These are phyloP conservation scores for Yamadazyma songkhlaensis DNA, from an alignment of 1,139 yeast genomes.

Conservation along the genomic window DNA sequence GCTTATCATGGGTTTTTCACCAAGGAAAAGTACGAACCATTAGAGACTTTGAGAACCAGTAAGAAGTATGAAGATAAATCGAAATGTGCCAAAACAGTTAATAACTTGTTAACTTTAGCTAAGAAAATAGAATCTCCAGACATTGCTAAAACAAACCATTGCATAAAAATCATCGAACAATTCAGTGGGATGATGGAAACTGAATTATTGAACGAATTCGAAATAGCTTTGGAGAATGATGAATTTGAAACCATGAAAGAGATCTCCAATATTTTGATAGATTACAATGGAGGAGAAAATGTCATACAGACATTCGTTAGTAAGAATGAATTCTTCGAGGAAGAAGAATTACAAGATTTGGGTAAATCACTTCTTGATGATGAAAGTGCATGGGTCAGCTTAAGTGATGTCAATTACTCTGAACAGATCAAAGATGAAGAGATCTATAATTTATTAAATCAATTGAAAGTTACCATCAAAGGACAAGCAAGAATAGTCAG, in stretches of 20 bases:
- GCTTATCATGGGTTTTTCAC: constrained; percentile 76
- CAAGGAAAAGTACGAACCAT: constrained; percentile 59
- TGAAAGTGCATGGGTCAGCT: constrained; percentile 35
- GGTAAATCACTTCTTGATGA: constrained; percentile 34
- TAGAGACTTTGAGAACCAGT: constrained; percentile 49
- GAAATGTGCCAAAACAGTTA: constrained; percentile 67
- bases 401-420: constrained; percentile 35
- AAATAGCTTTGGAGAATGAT: constrained; percentile 56
- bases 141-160: constrained; percentile 46
- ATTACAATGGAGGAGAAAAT: constrained; percentile 81
- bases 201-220: constrained; percentile 56
- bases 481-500: constrained; percentile 72
- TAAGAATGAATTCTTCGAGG: constrained; percentile 70
- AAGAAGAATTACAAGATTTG: constrained; percentile 30
- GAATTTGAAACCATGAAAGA: constrained; percentile 69
- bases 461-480: constrained; percentile 45
- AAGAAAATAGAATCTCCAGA: constrained; percentile 56
- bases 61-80: constrained; percentile 49
- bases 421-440: constrained; percentile 32
- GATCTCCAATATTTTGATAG: constrained; percentile 73
- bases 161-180: constrained; percentile 58
- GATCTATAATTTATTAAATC: constrained; percentile 31
- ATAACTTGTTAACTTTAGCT: constrained; percentile 62
- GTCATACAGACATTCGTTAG: constrained; percentile 82
- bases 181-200: constrained; percentile 78